These are phyloP conservation scores for Kwoniella shivajii DNA, from an alignment of 1,284 basidiomycete species.

Conservation along the genomic window DNA sequence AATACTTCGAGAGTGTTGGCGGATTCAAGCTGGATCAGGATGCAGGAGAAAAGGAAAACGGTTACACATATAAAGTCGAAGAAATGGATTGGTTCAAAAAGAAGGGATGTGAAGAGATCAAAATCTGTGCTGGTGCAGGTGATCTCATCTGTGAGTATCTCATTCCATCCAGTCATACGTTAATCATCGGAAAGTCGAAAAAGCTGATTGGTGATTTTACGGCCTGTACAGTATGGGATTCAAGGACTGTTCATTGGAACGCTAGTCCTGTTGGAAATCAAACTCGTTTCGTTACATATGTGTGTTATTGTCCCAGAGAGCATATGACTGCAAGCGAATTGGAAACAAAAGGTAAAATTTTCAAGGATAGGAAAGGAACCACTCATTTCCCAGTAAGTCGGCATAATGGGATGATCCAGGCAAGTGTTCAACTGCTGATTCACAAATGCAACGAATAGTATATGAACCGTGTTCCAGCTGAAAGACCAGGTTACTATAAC, in stretches of 20 bases:
- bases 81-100: conserved; percentile 30
- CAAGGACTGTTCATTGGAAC: conserved; percentile 37
- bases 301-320: conserved; percentile 23
- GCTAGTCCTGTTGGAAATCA: conserved; percentile 25
- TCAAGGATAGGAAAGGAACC: conserved; percentile 25
- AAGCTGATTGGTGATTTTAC: background rate
- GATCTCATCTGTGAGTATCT: conserved; percentile 28
- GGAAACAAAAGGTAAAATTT: conserved; percentile 17
- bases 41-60: conserved; percentile 24
- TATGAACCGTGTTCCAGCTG: conserved; percentile 24
- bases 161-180: no score
- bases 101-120: conserved; percentile 26
- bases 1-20: conserved; percentile 24
- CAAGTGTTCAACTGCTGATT: background rate
- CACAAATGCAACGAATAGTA: conserved; percentile 2
- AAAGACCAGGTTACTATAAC: conserved; percentile 14
- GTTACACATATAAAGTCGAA: conserved; percentile 17
- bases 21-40: conserved; percentile 27
- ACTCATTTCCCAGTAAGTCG: conserved; percentile 29
- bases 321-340: conserved; percentile 15
- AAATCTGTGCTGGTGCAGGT: conserved; percentile 26
- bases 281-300: conserved; percentile 31
- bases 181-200: no score
- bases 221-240: conserved; percentile 30
- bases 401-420: no score